These are phyloP conservation scores for Selenicereus undatus DNA, from an alignment of 148 eudicot genomes.

Conservation along the genomic window DNA sequence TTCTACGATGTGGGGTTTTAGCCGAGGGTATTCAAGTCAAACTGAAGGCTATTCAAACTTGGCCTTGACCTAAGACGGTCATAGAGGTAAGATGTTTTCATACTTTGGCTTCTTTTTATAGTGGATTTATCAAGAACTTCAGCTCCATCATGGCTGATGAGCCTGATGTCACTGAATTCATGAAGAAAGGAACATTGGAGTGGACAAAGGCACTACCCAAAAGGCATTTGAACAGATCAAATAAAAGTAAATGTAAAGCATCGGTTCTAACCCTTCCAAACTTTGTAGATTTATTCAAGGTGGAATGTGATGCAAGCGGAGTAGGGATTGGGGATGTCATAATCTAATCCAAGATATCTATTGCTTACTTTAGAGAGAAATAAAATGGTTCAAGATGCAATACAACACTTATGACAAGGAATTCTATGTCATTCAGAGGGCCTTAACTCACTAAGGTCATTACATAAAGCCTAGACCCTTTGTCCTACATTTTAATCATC, in stretches of 20 bases:
- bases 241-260: not conserved
- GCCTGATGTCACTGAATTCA: not conserved
- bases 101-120: slow-evolving; percentile 1
- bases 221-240: not conserved
- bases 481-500: not conserved
- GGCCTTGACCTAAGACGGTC: not conserved
- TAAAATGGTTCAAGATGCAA: not conserved
- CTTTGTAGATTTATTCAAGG: not conserved
- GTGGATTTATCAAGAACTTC: not conserved
- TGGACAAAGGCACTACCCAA: too few relatives aligned
- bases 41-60: not conserved
- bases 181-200: not conserved
- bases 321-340: not conserved
- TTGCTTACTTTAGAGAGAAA: not conserved
- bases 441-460: too few relatives aligned
- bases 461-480: too few relatives aligned
- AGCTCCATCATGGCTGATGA: not conserved
- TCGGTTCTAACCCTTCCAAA: not conserved
- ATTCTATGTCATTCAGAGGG: not conserved
- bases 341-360: not conserved
- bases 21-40: not conserved
- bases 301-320: not conserved
- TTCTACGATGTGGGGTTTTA: not conserved
- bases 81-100: not conserved
- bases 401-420: not conserved